Evolutionary conservation across 2,329 filamentous ascomycete genomes (phyloP).

Genomic region (Penicillium concentricum): DNA sequence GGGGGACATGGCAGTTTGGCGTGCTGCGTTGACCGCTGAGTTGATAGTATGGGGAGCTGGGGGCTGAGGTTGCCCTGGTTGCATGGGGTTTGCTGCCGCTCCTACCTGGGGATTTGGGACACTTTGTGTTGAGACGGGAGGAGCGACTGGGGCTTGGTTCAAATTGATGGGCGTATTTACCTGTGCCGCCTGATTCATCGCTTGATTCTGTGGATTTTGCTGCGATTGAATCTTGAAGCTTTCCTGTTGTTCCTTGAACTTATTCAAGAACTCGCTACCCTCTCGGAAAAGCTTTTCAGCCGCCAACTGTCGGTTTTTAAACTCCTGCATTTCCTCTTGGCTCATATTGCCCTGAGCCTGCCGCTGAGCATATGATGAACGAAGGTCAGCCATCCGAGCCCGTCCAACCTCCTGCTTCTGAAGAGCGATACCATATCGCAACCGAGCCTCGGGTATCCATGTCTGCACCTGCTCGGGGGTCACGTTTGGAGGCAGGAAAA

Average conservation of each 20-base stretch:
- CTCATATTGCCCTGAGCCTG: slow-evolving; percentile 40
- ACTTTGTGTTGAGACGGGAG: slow-evolving; percentile 19
- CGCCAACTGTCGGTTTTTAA: slow-evolving; percentile 42
- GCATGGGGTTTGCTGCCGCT: slow-evolving; percentile 28
- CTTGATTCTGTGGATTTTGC: slow-evolving; percentile 25
- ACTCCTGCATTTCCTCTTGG: slow-evolving; percentile 44
- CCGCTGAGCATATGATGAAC: slow-evolving; percentile 39
- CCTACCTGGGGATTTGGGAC: slow-evolving; percentile 24
- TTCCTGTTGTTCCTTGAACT: slow-evolving; percentile 51
- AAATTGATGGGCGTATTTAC: slow-evolving; percentile 15
- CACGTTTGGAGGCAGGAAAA: slow-evolving; percentile 48
- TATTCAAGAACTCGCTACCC: slow-evolving; percentile 47
- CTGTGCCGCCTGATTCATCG: slow-evolving; percentile 26
- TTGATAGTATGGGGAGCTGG: slow-evolving; percentile 49
- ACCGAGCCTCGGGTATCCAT: slow-evolving; percentile 49
- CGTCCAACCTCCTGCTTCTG: slow-evolving; percentile 51
- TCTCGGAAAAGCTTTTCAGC: slow-evolving; percentile 45
- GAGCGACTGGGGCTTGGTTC: slow-evolving; percentile 17
- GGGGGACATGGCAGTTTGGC: slow-evolving; percentile 42
- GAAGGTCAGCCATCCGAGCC: slow-evolving; percentile 43
- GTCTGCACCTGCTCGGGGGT: slow-evolving; percentile 43
- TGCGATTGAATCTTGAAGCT: slow-evolving; percentile 40
- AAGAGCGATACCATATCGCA: slow-evolving; percentile 49
- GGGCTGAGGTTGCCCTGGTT: slow-evolving; percentile 35
- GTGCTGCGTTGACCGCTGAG: slow-evolving; percentile 48